Conservation (phyloP, 2,329 filamentous ascomycete species). For the Penicillium sp. region DNA sequence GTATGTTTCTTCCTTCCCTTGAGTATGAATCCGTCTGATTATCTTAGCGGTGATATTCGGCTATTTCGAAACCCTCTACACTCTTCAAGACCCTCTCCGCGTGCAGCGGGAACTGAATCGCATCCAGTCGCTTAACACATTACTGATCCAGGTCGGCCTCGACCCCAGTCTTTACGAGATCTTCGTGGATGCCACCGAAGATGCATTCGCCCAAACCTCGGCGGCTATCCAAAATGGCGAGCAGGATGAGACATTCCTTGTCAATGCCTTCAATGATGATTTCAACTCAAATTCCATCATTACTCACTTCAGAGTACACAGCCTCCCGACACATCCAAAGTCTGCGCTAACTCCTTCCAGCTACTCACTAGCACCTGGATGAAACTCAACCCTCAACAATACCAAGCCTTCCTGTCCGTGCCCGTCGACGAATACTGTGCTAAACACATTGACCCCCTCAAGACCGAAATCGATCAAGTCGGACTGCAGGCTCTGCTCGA, state of each 20-base stretch:
- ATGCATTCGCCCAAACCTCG: conserved; percentile 62
- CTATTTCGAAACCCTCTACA: conserved; percentile 83
- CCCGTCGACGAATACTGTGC: conserved; percentile 65
- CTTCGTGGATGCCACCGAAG: conserved; percentile 71
- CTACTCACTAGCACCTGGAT: conserved; percentile 81
- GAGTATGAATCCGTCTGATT: neutral
- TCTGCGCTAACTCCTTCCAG: conserved; percentile 40
- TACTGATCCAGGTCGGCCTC: conserved; percentile 64
- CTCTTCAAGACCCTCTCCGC: conserved; percentile 59
- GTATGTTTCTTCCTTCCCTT: conserved; percentile 47
- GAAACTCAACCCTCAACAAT: conserved; percentile 65
- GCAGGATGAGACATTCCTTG: conserved; percentile 55
- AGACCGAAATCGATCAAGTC: conserved; percentile 86
- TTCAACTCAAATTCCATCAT: conserved; percentile 69
- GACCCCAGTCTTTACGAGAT: conserved; percentile 69
- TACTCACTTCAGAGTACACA: conserved; percentile 67
- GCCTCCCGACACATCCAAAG: neutral
- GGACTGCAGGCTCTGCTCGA: conserved; percentile 73
- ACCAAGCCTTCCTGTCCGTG: conserved; percentile 66
- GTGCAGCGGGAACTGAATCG: conserved; percentile 68
- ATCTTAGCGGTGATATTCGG: conserved; percentile 77
- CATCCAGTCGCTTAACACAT: conserved; percentile 64
- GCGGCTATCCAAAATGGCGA: conserved; percentile 53
- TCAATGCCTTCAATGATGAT: conserved; percentile 68
- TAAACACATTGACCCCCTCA: conserved; percentile 65